Evolutionary conservation across 164 flowering plant genomes (phyloP).

Genomic region (Brasenia schreberi): DNA sequence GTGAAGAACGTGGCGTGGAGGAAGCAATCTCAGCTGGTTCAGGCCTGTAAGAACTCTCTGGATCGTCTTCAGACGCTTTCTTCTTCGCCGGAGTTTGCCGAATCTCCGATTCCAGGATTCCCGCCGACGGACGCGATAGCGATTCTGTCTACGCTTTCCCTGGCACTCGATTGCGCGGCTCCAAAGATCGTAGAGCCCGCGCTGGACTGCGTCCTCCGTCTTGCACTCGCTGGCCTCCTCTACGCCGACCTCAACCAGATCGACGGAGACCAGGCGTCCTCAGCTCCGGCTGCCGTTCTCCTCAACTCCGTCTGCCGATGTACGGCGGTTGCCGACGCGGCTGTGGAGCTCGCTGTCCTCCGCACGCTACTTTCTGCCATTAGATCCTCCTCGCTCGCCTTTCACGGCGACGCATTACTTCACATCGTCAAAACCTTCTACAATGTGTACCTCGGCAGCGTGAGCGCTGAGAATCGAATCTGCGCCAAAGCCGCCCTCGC

Average conservation of each 20-base stretch:
- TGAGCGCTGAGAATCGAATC: conserved; percentile 81
- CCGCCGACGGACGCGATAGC: conserved; percentile 41
- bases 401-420: conserved; percentile 59
- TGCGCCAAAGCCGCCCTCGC: conserved; percentile 85
- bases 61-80: conserved; percentile 54
- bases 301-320: conserved; percentile 55
- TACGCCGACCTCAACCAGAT: conserved; percentile 39
- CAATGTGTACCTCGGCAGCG: conserved; percentile 80
- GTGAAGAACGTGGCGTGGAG: conserved; percentile 97
- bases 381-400: conserved; percentile 39
- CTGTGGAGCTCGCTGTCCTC: conserved; percentile 55
- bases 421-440: conserved; percentile 70
- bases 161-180: conserved; percentile 62
- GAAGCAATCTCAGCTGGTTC: conserved; percentile 70
- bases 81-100: conserved; percentile 14
- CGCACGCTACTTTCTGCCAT: conserved; percentile 43
- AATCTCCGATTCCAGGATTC: conserved; percentile 24
- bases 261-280: conserved; percentile 3
- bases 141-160: conserved; percentile 51
- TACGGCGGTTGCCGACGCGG: conserved; percentile 51
- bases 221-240: conserved; percentile 50
- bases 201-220: conserved; percentile 49
- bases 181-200: conserved; percentile 79
- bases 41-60: conserved; percentile 69
- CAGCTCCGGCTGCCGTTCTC: conserved; percentile 15